Evolutionary conservation across 345 rosid genomes (phyloP).

Genomic region (Eucalyptus guilfoylei): DNA sequence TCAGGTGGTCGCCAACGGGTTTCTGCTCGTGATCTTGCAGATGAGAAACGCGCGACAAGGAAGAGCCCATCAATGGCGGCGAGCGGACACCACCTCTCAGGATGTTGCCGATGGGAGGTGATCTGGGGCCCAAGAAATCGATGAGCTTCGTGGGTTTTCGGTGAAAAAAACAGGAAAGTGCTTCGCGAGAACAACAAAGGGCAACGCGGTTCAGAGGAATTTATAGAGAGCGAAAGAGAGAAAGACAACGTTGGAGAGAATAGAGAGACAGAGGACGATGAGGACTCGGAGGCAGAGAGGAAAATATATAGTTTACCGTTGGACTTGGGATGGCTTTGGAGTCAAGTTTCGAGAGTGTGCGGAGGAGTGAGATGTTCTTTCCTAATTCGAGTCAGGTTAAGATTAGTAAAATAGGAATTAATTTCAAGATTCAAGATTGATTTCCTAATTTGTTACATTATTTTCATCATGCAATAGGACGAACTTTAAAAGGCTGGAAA

Average conservation of each 20-base stretch:
- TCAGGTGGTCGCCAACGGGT: too few relatives aligned
- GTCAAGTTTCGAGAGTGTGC: background rate
- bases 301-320: too few relatives aligned
- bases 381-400: background rate
- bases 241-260: background rate
- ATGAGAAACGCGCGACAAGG: background rate
- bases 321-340: too few relatives aligned
- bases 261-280: background rate
- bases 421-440: background rate
- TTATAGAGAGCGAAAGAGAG: background rate
- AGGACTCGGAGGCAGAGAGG: background rate
- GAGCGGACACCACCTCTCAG: background rate
- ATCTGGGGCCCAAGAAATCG: background rate
- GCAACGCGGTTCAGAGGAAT: background rate
- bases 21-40: background rate
- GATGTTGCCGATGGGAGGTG: background rate
- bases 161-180: background rate
- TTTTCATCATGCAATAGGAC: background rate
- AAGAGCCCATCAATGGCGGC: background rate
- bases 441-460: background rate
- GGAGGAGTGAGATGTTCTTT: background rate
- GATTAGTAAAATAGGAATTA: background rate
- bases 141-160: background rate
- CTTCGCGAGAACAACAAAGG: background rate
- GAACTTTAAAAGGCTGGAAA: background rate